A percentile compares a stretch with the other conserved stretches of the same genome.
phyloP scores from a whole-genome alignment of 345 rosid species.

The Populus davidiana region DNA sequence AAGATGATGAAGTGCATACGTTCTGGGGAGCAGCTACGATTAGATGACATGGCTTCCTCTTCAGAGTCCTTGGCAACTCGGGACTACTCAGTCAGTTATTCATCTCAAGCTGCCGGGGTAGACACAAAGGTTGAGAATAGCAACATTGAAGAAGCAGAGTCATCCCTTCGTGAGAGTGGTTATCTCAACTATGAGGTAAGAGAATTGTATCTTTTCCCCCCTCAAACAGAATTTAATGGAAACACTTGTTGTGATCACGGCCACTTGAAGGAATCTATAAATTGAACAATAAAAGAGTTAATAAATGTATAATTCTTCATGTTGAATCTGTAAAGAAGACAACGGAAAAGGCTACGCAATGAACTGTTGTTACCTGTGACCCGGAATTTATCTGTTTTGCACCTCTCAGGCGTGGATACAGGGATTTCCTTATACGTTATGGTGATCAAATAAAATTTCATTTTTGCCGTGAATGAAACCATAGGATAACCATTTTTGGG shows the following conservation, averaged over 20 bases:
- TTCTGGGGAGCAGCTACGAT: constrained; percentile 48
- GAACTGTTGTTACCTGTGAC: not conserved
- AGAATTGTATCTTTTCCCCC: not conserved
- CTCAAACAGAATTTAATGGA: not conserved
- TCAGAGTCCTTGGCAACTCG: constrained; percentile 79
- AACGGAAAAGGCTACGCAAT: not conserved
- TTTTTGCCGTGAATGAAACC: not conserved
- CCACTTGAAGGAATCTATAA: not conserved
- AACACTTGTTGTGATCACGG: not conserved
- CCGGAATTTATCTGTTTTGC: not conserved
- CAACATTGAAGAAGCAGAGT: constrained; percentile 80
- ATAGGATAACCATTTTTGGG: not conserved
- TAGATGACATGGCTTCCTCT: constrained; percentile 48
- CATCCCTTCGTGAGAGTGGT: constrained; percentile 77
- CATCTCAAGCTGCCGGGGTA: constrained; percentile 57
- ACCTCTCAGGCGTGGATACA: not conserved
- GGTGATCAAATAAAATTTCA: not conserved
- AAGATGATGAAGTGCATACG: constrained; percentile 77
- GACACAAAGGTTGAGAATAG: constrained; percentile 60
- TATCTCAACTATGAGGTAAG: constrained; percentile 68
- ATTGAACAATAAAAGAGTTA: too few relatives aligned
- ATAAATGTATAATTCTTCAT: not conserved
- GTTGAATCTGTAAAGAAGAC: not conserved
- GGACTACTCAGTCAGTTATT: constrained; percentile 66
- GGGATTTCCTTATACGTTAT: not conserved